These are phyloP conservation scores for Sporodiniella umbellata DNA, from an alignment of 371 early-diverging fungal species.

Conservation along the genomic window DNA sequence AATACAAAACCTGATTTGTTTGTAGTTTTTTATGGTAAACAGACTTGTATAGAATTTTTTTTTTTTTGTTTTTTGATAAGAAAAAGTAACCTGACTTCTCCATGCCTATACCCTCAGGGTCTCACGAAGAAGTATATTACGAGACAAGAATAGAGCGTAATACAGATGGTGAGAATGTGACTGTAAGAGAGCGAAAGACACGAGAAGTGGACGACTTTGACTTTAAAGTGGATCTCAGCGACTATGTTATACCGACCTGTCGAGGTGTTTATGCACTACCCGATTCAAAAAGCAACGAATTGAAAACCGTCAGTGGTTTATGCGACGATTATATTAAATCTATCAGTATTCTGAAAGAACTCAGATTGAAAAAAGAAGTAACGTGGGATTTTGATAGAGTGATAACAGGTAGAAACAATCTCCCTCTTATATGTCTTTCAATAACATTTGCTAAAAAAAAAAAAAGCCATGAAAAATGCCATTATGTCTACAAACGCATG, in stretches of 20 bases:
- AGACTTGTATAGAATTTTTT: no score
- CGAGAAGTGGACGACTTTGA: conserved; percentile 32
- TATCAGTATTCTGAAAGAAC: conserved; percentile 32
- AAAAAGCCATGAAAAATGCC: no score
- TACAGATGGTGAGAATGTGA: conserved; percentile 28
- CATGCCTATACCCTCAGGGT: no score
- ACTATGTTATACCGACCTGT: conserved; percentile 22
- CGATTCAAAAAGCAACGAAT: conserved; percentile 26
- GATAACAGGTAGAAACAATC: conserved; percentile 23
- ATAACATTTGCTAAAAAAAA: neutral
- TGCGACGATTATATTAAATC: conserved; percentile 42
- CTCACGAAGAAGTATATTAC: conserved; percentile 5
- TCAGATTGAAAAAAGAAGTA: conserved; percentile 36
- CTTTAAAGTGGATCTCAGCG: conserved; percentile 30
- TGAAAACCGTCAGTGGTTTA: conserved; percentile 28
- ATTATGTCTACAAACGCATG: conserved; percentile 35
- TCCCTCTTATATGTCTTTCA: neutral
- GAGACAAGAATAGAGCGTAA: conserved; percentile 35
- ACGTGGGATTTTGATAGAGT: conserved; percentile 40
- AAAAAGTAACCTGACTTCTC: neutral
- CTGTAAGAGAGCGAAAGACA: conserved; percentile 22
- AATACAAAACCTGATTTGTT: conserved; percentile 35
- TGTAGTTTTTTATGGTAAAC: conserved; percentile 41
- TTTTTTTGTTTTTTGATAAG: neutral
- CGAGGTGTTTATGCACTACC: conserved; percentile 29